Evolutionary conservation across 2,329 filamentous ascomycete genomes (phyloP).

Genomic region (Ascosphaera apis): DNA sequence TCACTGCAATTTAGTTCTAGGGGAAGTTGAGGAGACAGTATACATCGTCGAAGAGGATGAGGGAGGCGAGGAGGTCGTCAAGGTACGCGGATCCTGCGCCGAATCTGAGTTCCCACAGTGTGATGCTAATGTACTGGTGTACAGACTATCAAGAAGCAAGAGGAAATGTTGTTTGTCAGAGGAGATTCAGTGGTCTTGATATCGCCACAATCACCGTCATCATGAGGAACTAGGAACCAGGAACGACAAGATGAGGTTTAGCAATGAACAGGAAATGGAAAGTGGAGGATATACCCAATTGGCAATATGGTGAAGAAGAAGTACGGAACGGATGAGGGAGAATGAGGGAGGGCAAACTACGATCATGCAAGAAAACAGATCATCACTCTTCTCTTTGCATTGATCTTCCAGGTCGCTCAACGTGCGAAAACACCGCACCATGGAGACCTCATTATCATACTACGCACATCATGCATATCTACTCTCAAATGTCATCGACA

Average conservation of each 20-base stretch:
- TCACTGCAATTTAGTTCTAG: conserved; percentile 90
- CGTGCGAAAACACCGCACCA: too few relatives aligned
- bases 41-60: conserved; percentile 79
- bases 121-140: not conserved
- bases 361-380: too few relatives aligned
- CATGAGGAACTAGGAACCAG: conserved; percentile 2
- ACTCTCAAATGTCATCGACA: too few relatives aligned
- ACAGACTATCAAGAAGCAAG: conserved; percentile 85
- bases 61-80: conserved; percentile 49
- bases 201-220: conserved; percentile 30
- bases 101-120: too few relatives aligned
- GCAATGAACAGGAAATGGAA: not conserved
- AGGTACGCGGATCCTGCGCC: conserved; percentile 27
- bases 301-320: not conserved
- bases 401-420: too few relatives aligned
- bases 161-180: conserved; percentile 96
- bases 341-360: too few relatives aligned
- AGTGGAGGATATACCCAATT: not conserved
- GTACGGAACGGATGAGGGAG: too few relatives aligned
- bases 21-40: conserved; percentile 93
- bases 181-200: conserved; percentile 53
- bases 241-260: not conserved
- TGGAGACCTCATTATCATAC: too few relatives aligned
- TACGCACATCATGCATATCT: too few relatives aligned
- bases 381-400: too few relatives aligned